Percentiles rank a stretch among this genome's conserved stretches.
Conservation (phyloP, 2,329 filamentous ascomycete species). For the Drechslera avenae region DNA sequence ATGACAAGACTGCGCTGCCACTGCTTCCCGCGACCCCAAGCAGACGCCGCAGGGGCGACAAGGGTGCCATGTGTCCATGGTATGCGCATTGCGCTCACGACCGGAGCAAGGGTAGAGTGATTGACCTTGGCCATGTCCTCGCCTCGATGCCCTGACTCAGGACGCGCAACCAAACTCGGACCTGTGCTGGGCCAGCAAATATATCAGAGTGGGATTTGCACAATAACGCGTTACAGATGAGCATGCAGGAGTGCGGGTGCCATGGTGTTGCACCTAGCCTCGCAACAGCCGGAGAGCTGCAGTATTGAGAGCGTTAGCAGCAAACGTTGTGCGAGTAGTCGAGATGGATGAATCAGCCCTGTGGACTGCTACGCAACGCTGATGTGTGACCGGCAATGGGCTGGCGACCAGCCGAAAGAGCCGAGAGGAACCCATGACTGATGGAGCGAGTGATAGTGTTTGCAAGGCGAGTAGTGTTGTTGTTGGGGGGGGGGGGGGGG, state of each 20-base stretch:
- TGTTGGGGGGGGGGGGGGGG: no score
- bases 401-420: constrained; percentile 28
- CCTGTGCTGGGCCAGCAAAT: not conserved
- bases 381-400: constrained; percentile 28
- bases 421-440: not conserved
- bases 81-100: constrained; percentile 22
- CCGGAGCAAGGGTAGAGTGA: constrained; percentile 22
- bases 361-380: constrained; percentile 26
- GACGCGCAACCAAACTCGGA: constrained; percentile 7
- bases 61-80: constrained; percentile 47
- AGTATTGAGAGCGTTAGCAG: constrained; percentile 11
- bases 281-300: constrained; percentile 7
- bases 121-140: not conserved
- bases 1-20: constrained; percentile 20
- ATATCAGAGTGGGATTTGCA: not conserved
- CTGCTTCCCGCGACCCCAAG: constrained; percentile 14
- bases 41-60: constrained; percentile 27
- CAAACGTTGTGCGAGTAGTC: constrained; percentile 17
- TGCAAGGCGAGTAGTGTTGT: constrained; percentile 33
- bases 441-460: constrained; percentile 26
- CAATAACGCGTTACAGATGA: constrained; percentile 4
- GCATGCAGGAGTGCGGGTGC: not conserved
- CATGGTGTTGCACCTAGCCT: constrained; percentile 11
- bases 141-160: constrained; percentile 17
- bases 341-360: constrained; percentile 22